These are phyloP conservation scores for Leptographium galeiforme DNA, from an alignment of 2,329 filamentous ascomycete genomes.

Conservation along the genomic window DNA sequence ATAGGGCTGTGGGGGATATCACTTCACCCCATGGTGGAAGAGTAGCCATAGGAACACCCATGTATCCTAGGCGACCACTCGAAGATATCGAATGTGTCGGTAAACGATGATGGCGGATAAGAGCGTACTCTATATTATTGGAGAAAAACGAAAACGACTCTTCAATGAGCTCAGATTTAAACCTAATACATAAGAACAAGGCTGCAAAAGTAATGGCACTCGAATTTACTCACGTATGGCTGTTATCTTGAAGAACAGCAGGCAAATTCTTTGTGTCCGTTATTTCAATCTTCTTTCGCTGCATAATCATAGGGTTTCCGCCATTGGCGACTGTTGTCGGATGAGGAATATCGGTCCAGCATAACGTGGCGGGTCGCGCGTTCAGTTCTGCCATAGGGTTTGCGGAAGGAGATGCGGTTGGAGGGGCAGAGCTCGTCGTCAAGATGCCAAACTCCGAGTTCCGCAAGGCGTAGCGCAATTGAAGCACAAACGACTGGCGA, in stretches of 20 bases:
- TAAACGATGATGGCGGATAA: conserved; percentile 33
- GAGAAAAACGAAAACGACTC: conserved; percentile 40
- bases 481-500: conserved; percentile 44
- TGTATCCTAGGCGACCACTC: conserved; percentile 4
- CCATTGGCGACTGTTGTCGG: conserved; percentile 24
- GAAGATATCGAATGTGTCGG: conserved; percentile 1
- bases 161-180: conserved; percentile 38
- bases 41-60: conserved; percentile 18
- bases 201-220: not conserved
- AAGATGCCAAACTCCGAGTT: conserved; percentile 24
- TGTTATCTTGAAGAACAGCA: conserved; percentile 36
- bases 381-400: conserved; percentile 22
- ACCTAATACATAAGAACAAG: conserved; percentile 20
- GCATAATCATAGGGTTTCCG: conserved; percentile 29
- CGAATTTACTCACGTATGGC: conserved; percentile 29
- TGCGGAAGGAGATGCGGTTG: not conserved
- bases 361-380: conserved; percentile 30
- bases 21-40: conserved; percentile 34
- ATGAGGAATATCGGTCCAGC: conserved; percentile 49
- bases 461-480: conserved; percentile 39
- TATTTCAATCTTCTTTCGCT: conserved; percentile 45
- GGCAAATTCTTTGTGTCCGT: conserved; percentile 35
- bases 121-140: conserved; percentile 39
- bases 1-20: conserved; percentile 10
- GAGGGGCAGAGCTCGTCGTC: not conserved